phyloP scores from a whole-genome alignment of 208 protist genomes.

The Kentomonas sorsogonicus region DNA sequence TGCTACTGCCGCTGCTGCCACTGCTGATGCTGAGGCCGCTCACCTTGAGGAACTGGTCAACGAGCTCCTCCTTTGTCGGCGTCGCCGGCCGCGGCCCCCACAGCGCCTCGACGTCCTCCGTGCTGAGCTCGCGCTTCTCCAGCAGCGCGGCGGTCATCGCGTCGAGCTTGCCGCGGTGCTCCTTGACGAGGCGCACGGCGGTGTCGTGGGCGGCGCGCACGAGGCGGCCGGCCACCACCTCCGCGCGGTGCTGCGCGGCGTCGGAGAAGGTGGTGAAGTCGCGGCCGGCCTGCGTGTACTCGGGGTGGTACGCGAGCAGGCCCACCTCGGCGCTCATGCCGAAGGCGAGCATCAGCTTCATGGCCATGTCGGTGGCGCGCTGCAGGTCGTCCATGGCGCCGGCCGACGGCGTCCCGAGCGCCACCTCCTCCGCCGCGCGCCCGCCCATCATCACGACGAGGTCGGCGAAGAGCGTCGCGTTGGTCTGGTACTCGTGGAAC shows the following conservation, averaged over 20 bases:
- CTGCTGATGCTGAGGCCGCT: background rate
- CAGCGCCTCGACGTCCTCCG: slow-evolving; percentile 60
- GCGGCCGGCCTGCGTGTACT: slow-evolving; percentile 74
- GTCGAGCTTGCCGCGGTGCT: slow-evolving; percentile 56
- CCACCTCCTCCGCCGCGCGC: slow-evolving; percentile 76
- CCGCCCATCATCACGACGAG: slow-evolving; percentile 85
- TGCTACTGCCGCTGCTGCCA: no score
- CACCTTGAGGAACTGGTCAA: slow-evolving; percentile 21
- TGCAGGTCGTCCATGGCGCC: slow-evolving; percentile 88
- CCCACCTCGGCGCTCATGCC: slow-evolving; percentile 77
- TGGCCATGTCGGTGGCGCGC: slow-evolving; percentile 72
- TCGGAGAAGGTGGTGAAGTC: slow-evolving; percentile 83
- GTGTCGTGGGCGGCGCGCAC: slow-evolving; percentile 59
- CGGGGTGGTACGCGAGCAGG: slow-evolving; percentile 73
- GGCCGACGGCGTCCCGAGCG: slow-evolving; percentile 86
- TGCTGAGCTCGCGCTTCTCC: slow-evolving; percentile 77
- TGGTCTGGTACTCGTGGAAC: slow-evolving; percentile 86
- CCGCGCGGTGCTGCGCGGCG: slow-evolving; percentile 61
- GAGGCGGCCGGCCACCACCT: slow-evolving; percentile 66
- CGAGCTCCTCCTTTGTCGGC: slow-evolving; percentile 56
- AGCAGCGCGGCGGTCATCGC: slow-evolving; percentile 41
- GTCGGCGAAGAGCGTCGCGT: slow-evolving; percentile 80
- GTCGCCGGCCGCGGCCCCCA: slow-evolving; percentile 64
- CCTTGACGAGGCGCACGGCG: slow-evolving; percentile 41
- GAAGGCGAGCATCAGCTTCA: slow-evolving; percentile 81